Evolutionary conservation across 2,329 filamentous ascomycete species (phyloP), one percentile per base, ranked within the genome.

Genomic region (Penicillium verrucosum): DNA sequence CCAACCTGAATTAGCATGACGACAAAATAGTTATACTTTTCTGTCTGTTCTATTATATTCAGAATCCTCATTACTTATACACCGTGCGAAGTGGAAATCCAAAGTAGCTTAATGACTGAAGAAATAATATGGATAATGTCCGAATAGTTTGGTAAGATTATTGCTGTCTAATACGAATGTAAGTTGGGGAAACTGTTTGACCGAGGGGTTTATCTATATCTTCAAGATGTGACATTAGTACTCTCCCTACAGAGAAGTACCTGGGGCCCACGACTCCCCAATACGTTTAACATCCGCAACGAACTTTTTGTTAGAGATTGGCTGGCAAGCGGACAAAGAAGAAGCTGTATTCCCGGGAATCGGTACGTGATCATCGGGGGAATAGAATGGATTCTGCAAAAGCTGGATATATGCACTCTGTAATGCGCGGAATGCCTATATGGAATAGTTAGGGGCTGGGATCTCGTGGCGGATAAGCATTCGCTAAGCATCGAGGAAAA

Each of bases 331-430:
- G 5, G 79, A 73, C 42, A 73, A 70, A 40, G 75, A 67, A 42
- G 78, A 53, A 41, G 54, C 71, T 36, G 75, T 74, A 45, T 77
- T 76, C 48, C 79, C 78, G 45, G 74, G 72, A 36, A 78, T 83
- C 47, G 88, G 89, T 60, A 83, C 83, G 49, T 92, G 87, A 67
- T 93, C 89, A 70, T 97, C 92, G 10, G 93, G 93, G 45, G 89
- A 86, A 74, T 92, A 97, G 75, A 99, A 99, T 0, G 93, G 93
- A 69, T 99, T 97, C 75, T 96, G 89, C 63, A 97, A 78, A 50
- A 99, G 78, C 60, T 85, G 81, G 56, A 97, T 89, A 68, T 97
- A 99, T 30, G 93, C 92, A n/a, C 84, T 87, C 77, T 97, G 94
- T 76, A 99, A 85, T 29, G 92, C 92, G 70, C 88, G 85, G 70